These are phyloP conservation scores for Ophioceras dolichostomum DNA, from an alignment of 2,329 filamentous ascomycete genomes.

Conservation along the genomic window DNA sequence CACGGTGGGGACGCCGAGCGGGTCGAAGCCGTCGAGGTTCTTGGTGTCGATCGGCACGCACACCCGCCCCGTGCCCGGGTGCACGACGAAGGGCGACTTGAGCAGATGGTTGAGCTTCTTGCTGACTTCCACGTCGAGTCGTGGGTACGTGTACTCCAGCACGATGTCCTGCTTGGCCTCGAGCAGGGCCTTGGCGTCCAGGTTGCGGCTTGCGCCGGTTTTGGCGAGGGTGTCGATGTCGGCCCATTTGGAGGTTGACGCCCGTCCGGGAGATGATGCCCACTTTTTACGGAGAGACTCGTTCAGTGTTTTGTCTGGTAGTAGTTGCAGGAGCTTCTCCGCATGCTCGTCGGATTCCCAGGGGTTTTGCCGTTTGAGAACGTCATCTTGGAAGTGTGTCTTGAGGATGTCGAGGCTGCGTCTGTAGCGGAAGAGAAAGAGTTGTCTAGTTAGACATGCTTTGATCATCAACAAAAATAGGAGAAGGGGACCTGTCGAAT, in stretches of 20 bases:
- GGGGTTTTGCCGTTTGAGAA: conserved; percentile 76
- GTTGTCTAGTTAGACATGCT: too few species aligned
- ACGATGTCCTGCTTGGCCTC: conserved; percentile 95
- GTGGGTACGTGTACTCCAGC: conserved; percentile 94
- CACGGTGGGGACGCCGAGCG: conserved; percentile 78
- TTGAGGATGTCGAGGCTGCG: conserved; percentile 80
- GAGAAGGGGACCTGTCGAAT: too few species aligned
- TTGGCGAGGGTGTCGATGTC: conserved; percentile 85
- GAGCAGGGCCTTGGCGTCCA: conserved; percentile 62
- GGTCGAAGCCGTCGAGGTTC: conserved; percentile 71
- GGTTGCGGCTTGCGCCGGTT: conserved; percentile 55
- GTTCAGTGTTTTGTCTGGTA: conserved; percentile 69
- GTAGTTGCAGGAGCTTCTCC: conserved; percentile 67
- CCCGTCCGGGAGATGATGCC: conserved; percentile 68
- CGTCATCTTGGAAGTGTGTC: conserved; percentile 70
- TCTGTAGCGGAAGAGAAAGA: conserved; percentile 17
- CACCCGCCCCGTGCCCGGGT: conserved; percentile 85
- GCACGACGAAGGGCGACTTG: conserved; percentile 92
- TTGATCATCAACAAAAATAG: too few species aligned
- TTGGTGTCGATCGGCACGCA: conserved; percentile 86
- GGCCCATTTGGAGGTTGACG: conserved; percentile 76
- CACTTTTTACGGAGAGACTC: conserved; percentile 81
- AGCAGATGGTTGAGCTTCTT: conserved; percentile 98
- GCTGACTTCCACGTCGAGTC: conserved; percentile 91
- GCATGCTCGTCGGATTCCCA: conserved; percentile 61